A percentile compares a stretch with the other conserved stretches of the same genome.
Conservation (phyloP, 768 basidiomycete genomes). For the Tulasnella sp. region DNA sequence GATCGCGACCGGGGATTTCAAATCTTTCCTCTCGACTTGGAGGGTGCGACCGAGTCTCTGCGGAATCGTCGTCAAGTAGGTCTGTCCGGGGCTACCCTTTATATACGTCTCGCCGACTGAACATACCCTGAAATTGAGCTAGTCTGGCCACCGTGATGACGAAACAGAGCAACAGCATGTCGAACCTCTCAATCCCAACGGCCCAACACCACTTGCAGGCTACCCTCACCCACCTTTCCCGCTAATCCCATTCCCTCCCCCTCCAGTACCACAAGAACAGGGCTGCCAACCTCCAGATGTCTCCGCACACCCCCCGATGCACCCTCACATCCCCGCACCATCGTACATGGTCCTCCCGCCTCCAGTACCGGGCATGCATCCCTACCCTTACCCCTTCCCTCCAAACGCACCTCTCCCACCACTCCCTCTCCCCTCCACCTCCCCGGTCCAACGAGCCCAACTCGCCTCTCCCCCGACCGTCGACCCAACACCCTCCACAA, state of each 20-base stretch:
- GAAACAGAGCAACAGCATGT: conserved; percentile 24
- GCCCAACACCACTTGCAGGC: conserved; percentile 15
- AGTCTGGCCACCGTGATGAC: conserved; percentile 15
- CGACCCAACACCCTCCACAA: conserved; percentile 20
- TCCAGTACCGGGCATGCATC: conserved; percentile 44
- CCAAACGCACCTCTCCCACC: conserved; percentile 38
- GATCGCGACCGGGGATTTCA: conserved; percentile 54
- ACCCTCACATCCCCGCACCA: conserved; percentile 22
- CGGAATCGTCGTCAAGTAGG: conserved; percentile 21
- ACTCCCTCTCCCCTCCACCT: conserved; percentile 22
- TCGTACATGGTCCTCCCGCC: conserved; percentile 30
- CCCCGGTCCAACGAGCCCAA: conserved; percentile 30
- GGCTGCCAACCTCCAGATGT: background rate
- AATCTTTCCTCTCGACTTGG: conserved; percentile 40
- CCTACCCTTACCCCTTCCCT: conserved; percentile 28
- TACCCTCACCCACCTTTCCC: conserved; percentile 21
- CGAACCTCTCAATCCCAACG: conserved; percentile 20
- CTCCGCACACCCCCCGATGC: conserved; percentile 20
- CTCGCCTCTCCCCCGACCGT: conserved; percentile 26
- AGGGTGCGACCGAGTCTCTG: conserved; percentile 49
- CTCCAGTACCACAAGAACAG: conserved; percentile 19
- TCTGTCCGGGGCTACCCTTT: conserved; percentile 19
- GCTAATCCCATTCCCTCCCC: conserved; percentile 21
- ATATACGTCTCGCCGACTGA: conserved; percentile 17
- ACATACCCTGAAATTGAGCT: background rate